A percentile compares a stretch with the other conserved stretches of the same genome.
Conservation (phyloP, 257 asterid genomes). For the Solanum dulcamara region DNA sequence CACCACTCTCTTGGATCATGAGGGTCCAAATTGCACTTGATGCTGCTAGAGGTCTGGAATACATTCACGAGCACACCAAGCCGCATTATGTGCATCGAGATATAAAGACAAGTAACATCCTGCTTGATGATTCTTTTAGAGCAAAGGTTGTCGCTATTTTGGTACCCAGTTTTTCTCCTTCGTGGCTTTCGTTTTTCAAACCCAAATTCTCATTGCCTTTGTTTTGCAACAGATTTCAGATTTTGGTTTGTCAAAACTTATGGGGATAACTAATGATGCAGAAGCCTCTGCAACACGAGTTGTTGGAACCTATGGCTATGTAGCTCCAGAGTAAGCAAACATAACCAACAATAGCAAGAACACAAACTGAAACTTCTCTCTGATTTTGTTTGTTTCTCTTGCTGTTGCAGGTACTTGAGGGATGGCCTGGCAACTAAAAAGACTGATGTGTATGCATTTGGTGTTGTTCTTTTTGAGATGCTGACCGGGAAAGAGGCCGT, state of each 20-base stretch:
- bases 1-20: constrained; percentile 80
- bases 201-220: constrained; percentile 7
- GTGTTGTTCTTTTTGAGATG: constrained; percentile 81
- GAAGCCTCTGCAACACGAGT: constrained; percentile 90
- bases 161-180: neutral
- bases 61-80: constrained; percentile 94
- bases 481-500: constrained; percentile 89
- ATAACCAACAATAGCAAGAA: neutral
- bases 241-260: constrained; percentile 89
- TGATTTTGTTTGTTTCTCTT: constrained; percentile 9
- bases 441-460: constrained; percentile 94
- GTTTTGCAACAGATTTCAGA: constrained; percentile 61
- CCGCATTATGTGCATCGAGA: constrained; percentile 97
- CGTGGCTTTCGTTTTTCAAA: neutral
- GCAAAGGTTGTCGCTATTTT: constrained; percentile 53
- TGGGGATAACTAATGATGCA: constrained; percentile 59
- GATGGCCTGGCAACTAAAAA: constrained; percentile 81
- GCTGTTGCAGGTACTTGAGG: constrained; percentile 59
- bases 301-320: constrained; percentile 91
- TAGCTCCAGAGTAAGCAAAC: constrained; percentile 88
- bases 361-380: neutral
- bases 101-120: constrained; percentile 86
- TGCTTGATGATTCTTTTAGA: constrained; percentile 74
- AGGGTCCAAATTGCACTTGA: constrained; percentile 98
- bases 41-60: constrained; percentile 92